Percentiles rank a stretch among this genome's conserved stretches.
phyloP scores from a whole-genome alignment of 2,329 filamentous ascomycete genomes.

The Colletotrichum sp. region DNA sequence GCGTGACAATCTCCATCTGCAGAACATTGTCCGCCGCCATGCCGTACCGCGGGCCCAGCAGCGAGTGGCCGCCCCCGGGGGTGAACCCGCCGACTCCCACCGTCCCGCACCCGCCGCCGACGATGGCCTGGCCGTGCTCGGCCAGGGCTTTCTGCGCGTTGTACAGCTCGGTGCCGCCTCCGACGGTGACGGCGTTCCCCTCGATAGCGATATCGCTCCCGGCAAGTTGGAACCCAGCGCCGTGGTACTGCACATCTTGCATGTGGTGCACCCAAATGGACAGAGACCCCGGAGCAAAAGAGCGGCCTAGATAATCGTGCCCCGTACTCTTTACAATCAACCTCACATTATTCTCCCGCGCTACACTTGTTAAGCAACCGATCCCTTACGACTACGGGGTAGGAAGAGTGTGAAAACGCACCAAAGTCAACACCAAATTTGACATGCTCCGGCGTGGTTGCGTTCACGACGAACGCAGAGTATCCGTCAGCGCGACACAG shows the following conservation, averaged over 20 bases:
- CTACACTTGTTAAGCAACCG: conserved; percentile 10
- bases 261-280: conserved; percentile 58
- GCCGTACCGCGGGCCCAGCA: conserved; percentile 58
- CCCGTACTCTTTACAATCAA: conserved; percentile 45
- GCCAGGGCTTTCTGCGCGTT: conserved; percentile 53
- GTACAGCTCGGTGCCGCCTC: conserved; percentile 56
- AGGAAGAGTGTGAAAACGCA: conserved; percentile 20
- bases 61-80: conserved; percentile 65
- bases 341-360: conserved; percentile 44
- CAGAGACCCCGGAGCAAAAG: conserved; percentile 53
- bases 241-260: background rate
- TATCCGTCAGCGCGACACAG: conserved; percentile 40
- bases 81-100: conserved; percentile 67
- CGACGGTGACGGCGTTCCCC: conserved; percentile 56
- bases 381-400: background rate
- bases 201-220: background rate
- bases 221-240: background rate
- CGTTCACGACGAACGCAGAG: conserved; percentile 41
- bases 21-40: conserved; percentile 68
- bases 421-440: conserved; percentile 47
- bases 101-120: conserved; percentile 59
- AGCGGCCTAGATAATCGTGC: conserved; percentile 51
- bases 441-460: conserved; percentile 36
- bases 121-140: conserved; percentile 49
- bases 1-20: conserved; percentile 62